These are phyloP conservation scores for Sporisorium sorghi DNA, from an alignment of 1,284 basidiomycete genomes.

Conservation along the genomic window DNA sequence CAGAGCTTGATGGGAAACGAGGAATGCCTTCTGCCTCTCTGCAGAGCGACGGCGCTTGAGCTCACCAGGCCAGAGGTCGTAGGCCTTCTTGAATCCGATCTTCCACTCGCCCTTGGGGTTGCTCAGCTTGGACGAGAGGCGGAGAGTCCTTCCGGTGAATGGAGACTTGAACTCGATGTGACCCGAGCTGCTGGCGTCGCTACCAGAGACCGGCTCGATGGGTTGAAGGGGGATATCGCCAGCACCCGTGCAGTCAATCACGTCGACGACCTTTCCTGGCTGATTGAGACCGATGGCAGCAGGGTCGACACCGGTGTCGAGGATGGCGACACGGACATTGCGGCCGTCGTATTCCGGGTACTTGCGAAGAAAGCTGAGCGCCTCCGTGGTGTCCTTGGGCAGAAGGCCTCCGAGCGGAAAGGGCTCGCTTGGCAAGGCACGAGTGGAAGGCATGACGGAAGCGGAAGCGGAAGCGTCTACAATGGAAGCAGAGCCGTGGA, in stretches of 20 bases:
- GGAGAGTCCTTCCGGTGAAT: slow-evolving; percentile 62
- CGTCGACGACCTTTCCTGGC: slow-evolving; percentile 68
- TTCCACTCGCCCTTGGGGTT: slow-evolving; percentile 68
- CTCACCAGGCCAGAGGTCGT: slow-evolving; percentile 68
- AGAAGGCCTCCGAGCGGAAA: slow-evolving; percentile 67
- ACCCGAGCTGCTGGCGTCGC: slow-evolving; percentile 7
- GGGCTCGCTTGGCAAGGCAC: slow-evolving; percentile 45
- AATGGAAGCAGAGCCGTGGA: slow-evolving; percentile 7
- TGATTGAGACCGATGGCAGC: slow-evolving; percentile 67
- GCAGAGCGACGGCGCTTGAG: slow-evolving; percentile 63
- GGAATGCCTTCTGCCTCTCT: slow-evolving; percentile 65
- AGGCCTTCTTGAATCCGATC: slow-evolving; percentile 67
- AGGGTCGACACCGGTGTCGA: slow-evolving; percentile 70
- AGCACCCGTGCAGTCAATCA: slow-evolving; percentile 69
- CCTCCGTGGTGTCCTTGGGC: slow-evolving; percentile 69
- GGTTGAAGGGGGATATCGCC: slow-evolving; percentile 60
- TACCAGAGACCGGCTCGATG: slow-evolving; percentile 35
- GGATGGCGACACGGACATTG: slow-evolving; percentile 67
- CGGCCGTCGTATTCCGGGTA: slow-evolving; percentile 68
- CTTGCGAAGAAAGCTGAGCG: slow-evolving; percentile 64
- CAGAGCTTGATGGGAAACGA: slow-evolving; percentile 63
- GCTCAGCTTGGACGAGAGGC: slow-evolving; percentile 50
- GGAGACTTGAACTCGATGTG: slow-evolving; percentile 63
- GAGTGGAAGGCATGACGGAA: slow-evolving; percentile 36
- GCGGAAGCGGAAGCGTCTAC: slow-evolving; percentile 19